phyloP scores from a whole-genome alignment of 805 yeast genomes.

The Diddensiella santjacobensis region DNA sequence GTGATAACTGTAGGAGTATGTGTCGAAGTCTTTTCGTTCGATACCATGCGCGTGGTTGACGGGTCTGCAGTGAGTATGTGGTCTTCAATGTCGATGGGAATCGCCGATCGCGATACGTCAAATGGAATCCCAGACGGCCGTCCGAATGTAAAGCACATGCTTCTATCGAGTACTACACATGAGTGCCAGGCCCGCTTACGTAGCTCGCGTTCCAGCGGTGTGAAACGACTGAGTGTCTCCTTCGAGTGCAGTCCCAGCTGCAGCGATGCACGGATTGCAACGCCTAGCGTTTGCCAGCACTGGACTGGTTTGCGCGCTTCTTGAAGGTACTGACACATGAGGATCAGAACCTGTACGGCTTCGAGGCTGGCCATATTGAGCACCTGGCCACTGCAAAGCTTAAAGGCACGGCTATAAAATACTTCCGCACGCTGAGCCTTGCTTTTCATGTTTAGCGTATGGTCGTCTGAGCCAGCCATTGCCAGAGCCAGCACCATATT shows the following conservation, averaged over 20 bases:
- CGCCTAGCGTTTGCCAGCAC: background rate
- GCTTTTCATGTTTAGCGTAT: background rate
- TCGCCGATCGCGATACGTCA: background rate
- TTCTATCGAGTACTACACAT: background rate
- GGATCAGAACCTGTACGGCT: background rate
- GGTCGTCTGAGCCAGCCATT: background rate
- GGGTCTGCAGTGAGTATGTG: background rate
- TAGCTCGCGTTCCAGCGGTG: background rate
- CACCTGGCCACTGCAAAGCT: background rate
- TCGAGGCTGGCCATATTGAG: background rate
- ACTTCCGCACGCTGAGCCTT: background rate
- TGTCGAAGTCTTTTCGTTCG: background rate
- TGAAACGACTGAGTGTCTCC: background rate
- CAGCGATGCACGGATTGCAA: background rate
- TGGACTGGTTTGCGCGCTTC: background rate
- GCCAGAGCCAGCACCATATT: background rate
- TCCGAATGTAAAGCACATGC: background rate
- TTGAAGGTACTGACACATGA: background rate
- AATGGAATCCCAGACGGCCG: background rate
- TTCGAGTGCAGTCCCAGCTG: background rate
- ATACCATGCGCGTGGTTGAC: background rate
- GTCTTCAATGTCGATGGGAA: background rate
- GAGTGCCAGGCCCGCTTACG: background rate
- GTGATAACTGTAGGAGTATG: background rate
- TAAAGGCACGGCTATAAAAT: background rate